Evolutionary conservation across 345 rosid species (phyloP), one percentile per base, ranked within the genome.

Genomic region (Theobroma cacao): DNA sequence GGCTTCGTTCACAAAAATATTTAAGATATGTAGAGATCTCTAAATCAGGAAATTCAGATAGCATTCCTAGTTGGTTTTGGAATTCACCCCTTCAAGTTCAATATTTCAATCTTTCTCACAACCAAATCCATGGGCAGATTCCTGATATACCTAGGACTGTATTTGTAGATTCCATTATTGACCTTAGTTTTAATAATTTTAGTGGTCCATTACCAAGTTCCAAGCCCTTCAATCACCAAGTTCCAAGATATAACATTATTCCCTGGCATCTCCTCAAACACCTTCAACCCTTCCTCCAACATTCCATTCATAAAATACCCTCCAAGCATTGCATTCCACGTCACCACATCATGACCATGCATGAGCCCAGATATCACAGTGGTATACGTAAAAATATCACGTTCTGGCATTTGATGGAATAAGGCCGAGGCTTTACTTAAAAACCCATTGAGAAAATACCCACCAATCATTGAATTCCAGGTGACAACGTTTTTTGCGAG

Each of bases 161-260:
- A 1, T 12, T n/a, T 9, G 48, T 5, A 20, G 45, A 11, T 55
- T 69, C 81, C 12, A 52, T 56, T 41, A n/a, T 83, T 40, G 84
- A 84, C 74, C 36, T 75, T 52, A 70, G 79, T 75, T 67, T 47
- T 11, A 75, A 82, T 20, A 22, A 1, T 18, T 75, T 82, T 24
- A 36, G 60, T 56, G 85, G 79, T 64, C 47, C 18, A 6, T 34
- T 82, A 48, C 82, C 82, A 36, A 36, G 38, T 36, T 36, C n/a
- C 81, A 38, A 81, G 75, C 20, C 80, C 90, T 17, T 85, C 85
- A 43, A 85, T 80, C 53, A 83, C 79, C 79, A 85, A 64, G 82
- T 87, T 87, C 90, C 88, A 87, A 3, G 90, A 85, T 55, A 81
- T 70, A 67, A 74, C 81, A 80, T 87, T 80, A 50, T 74, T 86